Conservation (phyloP, 1,284 basidiomycete genomes). For the Polyporus tsugae region DNA sequence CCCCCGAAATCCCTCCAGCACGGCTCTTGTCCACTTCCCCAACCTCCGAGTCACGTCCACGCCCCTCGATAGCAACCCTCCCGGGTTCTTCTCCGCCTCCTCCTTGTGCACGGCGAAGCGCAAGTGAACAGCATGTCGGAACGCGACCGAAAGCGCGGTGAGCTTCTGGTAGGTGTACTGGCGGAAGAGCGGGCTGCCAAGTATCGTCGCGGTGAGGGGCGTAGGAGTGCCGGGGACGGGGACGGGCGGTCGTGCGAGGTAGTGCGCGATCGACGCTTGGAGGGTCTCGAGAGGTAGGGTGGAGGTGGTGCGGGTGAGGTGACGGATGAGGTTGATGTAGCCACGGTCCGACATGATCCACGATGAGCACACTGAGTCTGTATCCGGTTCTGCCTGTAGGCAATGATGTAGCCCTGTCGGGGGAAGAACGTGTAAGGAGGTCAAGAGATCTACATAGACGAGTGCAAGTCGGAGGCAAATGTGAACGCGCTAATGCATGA, state of each 20-base stretch:
- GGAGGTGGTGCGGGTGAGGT: constrained; percentile 60
- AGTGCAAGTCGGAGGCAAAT: too few species aligned
- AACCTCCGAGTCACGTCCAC: constrained; percentile 50
- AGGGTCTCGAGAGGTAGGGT: constrained; percentile 59
- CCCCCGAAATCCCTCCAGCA: constrained; percentile 69
- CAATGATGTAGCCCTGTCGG: too few species aligned
- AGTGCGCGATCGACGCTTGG: constrained; percentile 68
- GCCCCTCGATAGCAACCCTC: constrained; percentile 53
- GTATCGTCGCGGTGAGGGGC: constrained; percentile 68
- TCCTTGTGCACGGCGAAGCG: constrained; percentile 53
- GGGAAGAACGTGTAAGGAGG: background rate
- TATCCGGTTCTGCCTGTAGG: too few species aligned
- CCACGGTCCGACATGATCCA: constrained; percentile 45
- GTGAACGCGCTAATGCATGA: too few species aligned
- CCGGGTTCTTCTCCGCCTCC: constrained; percentile 37
- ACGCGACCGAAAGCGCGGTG: constrained; percentile 61
- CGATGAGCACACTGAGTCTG: background rate
- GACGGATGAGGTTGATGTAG: constrained; percentile 62
- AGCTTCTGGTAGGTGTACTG: constrained; percentile 54
- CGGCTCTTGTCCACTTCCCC: constrained; percentile 61
- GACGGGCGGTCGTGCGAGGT: constrained; percentile 54
- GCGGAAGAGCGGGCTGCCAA: constrained; percentile 67
- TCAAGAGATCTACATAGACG: background rate
- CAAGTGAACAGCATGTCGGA: constrained; percentile 69
- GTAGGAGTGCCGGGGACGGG: constrained; percentile 61